Base-by-base conservation (phyloP, 2,329 filamentous ascomycete genomes). In the Phialophora chinensis region DNA sequence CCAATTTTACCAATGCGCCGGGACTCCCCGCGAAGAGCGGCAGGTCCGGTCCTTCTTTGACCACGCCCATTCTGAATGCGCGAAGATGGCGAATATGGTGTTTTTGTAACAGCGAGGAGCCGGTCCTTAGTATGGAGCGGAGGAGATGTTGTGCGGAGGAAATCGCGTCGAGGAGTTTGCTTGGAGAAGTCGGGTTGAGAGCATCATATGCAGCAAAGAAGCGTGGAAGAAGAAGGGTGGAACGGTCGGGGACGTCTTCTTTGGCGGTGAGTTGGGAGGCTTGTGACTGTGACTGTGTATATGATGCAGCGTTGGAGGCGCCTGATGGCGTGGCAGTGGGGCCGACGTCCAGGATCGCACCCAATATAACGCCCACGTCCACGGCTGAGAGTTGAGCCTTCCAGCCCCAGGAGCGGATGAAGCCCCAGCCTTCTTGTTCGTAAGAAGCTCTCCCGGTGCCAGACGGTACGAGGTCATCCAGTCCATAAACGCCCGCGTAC, bases 341-440 rank as follows among this genome's bases (percentile, higher is more conserved):
- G 11, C 95, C 94, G 31, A 98, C 93, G 80, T 99, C 95, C 1
- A 99, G 86, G 56, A 99, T 90, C 17, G 94, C 93, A 60, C 93
- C 93, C 23, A 98, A 86, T 33, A 98, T 89, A 17, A 97, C 91
- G n/a, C 92, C 92, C 0, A 97, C 92, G 76, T 99, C 95, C 57
- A 94, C 91, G 5, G 95, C 95, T 68, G 91, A 96, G 29, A 98
- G 83, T 58, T 94, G 97, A 0, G 93, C 94, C 76, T 93, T 91
- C 93, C 93, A 99, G 11, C 95, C 95, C 95, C 95, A 99, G 76
- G 92, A 96, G 66, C 93, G 87, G 20, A 98, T 94, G 75, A 98
- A 99, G 0, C 95, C 94, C 94, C 94, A 98, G 11, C 93, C 93
- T 77, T 97, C 93, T 75, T 94, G 94, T 55, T 88, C 87, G 25